Evolutionary conservation across 441 rosid genomes (phyloP).

Genomic region (Brassica balearica): DNA sequence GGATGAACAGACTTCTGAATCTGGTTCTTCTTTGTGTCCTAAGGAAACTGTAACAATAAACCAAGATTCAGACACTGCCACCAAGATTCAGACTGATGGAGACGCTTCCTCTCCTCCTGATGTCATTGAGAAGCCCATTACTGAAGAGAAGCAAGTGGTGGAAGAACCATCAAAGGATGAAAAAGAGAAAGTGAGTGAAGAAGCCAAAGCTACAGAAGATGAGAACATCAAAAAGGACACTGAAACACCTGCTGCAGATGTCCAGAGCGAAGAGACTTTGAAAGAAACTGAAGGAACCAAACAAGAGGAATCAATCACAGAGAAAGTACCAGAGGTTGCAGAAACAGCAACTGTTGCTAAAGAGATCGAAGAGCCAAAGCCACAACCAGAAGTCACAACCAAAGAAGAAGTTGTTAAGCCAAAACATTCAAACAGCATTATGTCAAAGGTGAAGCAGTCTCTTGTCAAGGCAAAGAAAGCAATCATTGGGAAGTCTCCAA

Average conservation of each 20-base stretch:
- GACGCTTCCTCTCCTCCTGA: slow-evolving; percentile 21
- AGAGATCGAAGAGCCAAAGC: slow-evolving; percentile 42
- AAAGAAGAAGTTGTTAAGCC: slow-evolving; percentile 52
- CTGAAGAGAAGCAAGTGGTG: slow-evolving; percentile 39
- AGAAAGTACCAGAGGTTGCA: slow-evolving; percentile 42
- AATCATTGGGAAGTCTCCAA: slow-evolving; percentile 66
- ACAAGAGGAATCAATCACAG: slow-evolving; percentile 41
- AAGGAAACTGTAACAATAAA: neutral
- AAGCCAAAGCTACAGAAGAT: slow-evolving; percentile 34
- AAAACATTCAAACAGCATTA: slow-evolving; percentile 61
- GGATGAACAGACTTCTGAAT: slow-evolving; percentile 30
- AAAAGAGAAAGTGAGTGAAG: slow-evolving; percentile 27
- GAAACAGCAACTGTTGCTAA: slow-evolving; percentile 27
- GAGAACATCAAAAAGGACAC: slow-evolving; percentile 29
- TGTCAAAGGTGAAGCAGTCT: slow-evolving; percentile 70
- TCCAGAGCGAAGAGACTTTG: slow-evolving; percentile 26
- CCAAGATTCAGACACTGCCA: slow-evolving; percentile 10
- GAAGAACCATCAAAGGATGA: slow-evolving; percentile 40
- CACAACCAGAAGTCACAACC: slow-evolving; percentile 46
- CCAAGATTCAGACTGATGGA: neutral
- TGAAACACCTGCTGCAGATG: slow-evolving; percentile 26
- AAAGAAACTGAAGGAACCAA: slow-evolving; percentile 38
- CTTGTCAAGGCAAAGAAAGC: slow-evolving; percentile 78
- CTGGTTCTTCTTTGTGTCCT: neutral
- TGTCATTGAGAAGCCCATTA: slow-evolving; percentile 35